Evolutionary conservation across 2,329 filamentous ascomycete genomes (phyloP).

Genomic region (Ophiostoma piceae): DNA sequence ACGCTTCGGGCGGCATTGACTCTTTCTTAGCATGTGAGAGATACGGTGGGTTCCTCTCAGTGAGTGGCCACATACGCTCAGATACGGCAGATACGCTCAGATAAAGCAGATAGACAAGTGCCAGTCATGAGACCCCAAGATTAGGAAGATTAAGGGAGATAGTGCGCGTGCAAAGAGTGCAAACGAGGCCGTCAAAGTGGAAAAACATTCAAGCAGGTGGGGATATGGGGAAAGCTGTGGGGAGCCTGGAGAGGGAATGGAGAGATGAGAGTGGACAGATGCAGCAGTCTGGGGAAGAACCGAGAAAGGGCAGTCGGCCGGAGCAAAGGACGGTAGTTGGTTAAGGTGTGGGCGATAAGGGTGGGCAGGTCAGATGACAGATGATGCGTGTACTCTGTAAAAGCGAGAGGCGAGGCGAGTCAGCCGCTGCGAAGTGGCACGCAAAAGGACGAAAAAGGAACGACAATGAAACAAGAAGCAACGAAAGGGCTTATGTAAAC

Average conservation of each 20-base stretch:
- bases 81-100: neutral
- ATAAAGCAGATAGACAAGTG: neutral
- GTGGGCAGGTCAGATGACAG: neutral
- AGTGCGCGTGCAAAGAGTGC: neutral
- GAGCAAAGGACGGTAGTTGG: neutral
- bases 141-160: neutral
- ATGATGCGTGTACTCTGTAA: neutral
- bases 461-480: no score
- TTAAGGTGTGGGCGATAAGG: no score
- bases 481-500: neutral
- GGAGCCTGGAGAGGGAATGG: neutral
- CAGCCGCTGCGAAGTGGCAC: neutral
- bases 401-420: neutral
- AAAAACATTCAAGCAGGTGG: neutral
- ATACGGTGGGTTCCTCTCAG: neutral
- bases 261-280: neutral
- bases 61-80: neutral
- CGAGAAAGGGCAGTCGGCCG: neutral
- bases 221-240: neutral
- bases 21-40: neutral
- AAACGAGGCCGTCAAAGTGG: neutral
- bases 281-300: constrained; percentile 1
- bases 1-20: neutral
- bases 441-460: no score
- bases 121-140: neutral